phyloP scores from a whole-genome alignment of 176 grass and related monocot genomes.

The Alloteropsis semialata region DNA sequence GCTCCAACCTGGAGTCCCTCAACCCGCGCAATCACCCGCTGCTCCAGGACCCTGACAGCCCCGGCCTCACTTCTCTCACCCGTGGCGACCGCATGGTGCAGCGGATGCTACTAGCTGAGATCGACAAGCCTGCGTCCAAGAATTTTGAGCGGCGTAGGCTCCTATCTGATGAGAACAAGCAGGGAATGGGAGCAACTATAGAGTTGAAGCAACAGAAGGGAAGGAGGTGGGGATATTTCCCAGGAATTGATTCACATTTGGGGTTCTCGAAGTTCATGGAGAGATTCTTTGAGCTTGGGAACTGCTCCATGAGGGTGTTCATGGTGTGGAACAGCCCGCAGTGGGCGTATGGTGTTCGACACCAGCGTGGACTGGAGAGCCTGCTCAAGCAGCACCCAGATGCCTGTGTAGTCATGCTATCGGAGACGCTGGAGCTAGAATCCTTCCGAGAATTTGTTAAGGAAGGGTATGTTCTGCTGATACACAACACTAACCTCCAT shows the following conservation, averaged over 20 bases:
- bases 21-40: constrained; percentile 94
- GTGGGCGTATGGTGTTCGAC: constrained; percentile 67
- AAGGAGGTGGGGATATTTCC: constrained; percentile 81
- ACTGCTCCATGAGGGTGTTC: constrained; percentile 74
- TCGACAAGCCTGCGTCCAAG: constrained; percentile 48
- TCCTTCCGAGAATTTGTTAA: constrained; percentile 75
- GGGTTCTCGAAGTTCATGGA: constrained; percentile 78
- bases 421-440: constrained; percentile 77
- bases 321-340: constrained; percentile 96
- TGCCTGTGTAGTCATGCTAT: constrained; percentile 71
- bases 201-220: constrained; percentile 24
- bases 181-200: constrained; percentile 21
- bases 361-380: constrained; percentile 84
- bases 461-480: constrained; percentile 60
- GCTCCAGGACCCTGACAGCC: constrained; percentile 89
- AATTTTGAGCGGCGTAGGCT: constrained; percentile 42
- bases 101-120: constrained; percentile 52
- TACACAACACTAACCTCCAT: background rate
- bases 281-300: constrained; percentile 48
- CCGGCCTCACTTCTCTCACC: constrained; percentile 63
- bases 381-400: constrained; percentile 74
- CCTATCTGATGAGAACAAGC: constrained; percentile 26
- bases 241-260: constrained; percentile 61
- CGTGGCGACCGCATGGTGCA: constrained; percentile 71
- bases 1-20: constrained; percentile 76